Conservation (phyloP, 2,329 filamentous ascomycete species). For the Pseudopithomyces chartarum region DNA sequence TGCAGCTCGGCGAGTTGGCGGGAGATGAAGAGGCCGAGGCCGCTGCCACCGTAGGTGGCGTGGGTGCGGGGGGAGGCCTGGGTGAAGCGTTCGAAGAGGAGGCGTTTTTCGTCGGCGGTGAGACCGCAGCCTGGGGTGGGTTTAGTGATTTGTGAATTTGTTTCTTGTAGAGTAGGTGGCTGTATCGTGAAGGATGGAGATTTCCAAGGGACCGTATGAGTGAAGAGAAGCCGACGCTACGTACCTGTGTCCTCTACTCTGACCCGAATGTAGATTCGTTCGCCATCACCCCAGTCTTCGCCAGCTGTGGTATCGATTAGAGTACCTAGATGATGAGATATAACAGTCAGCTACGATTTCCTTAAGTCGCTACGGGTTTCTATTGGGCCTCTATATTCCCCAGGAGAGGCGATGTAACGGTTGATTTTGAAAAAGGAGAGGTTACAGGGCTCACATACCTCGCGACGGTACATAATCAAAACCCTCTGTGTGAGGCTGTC, state of each 20-base stretch:
- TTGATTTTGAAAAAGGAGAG: too few relatives aligned
- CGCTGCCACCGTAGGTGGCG: constrained; percentile 41
- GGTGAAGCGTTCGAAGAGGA: constrained; percentile 39
- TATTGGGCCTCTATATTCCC: too few relatives aligned
- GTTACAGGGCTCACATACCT: background rate
- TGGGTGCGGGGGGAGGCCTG: constrained; percentile 43
- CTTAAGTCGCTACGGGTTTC: too few relatives aligned
- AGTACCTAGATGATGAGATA: background rate
- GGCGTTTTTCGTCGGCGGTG: constrained; percentile 30
- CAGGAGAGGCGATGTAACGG: too few relatives aligned
- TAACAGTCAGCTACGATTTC: too few relatives aligned
- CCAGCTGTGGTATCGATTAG: constrained; percentile 22
- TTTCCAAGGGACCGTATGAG: too few relatives aligned
- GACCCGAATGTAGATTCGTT: constrained; percentile 33
- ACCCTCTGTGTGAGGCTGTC: constrained; percentile 35
- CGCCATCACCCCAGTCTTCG: constrained; percentile 35
- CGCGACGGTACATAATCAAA: constrained; percentile 36
- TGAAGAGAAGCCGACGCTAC: constrained; percentile 31
- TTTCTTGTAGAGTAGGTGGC: too few relatives aligned
- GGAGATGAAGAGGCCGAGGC: constrained; percentile 45
- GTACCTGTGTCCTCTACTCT: constrained; percentile 35
- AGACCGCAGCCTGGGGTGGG: background rate
- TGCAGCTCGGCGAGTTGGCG: constrained; percentile 42
- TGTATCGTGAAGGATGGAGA: constrained; percentile 39
- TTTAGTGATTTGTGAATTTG: too few relatives aligned